phyloP scores from a whole-genome alignment of 2,329 filamentous ascomycete species.

The Tolypocladium nubicola region DNA sequence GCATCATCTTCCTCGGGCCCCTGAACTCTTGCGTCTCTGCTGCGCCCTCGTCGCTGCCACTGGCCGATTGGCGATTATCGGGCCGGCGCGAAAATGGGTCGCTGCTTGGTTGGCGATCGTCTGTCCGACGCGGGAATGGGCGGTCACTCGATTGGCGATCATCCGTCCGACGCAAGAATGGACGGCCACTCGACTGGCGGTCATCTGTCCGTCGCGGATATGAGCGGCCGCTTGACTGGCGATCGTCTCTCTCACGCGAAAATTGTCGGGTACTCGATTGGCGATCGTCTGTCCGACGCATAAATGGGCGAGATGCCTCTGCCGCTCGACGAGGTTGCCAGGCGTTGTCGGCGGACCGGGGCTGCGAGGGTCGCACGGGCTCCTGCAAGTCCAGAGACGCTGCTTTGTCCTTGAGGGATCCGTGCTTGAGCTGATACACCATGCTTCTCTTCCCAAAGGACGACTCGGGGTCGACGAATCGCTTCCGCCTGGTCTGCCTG shows the following conservation, averaged over 20 bases:
- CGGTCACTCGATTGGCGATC: neutral
- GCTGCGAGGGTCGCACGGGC: conserved; percentile 10
- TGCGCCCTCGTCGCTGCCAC: neutral
- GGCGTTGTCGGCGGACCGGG: neutral
- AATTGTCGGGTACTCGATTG: neutral
- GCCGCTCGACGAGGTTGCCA: neutral
- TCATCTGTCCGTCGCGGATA: neutral
- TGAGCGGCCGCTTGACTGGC: neutral
- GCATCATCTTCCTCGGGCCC: conserved; percentile 20
- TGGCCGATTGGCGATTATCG: neutral
- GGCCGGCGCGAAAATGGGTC: neutral
- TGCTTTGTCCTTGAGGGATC: conserved; percentile 19
- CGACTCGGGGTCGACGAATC: conserved; percentile 39
- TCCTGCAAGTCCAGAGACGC: conserved; percentile 13
- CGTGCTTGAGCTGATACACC: conserved; percentile 43
- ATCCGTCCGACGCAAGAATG: neutral
- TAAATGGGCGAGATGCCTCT: neutral
- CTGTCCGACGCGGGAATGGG: neutral
- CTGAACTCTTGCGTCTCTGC: neutral
- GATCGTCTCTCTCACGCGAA: neutral
- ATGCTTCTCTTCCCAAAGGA: conserved; percentile 44
- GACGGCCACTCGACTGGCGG: neutral
- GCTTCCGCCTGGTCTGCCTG: conserved; percentile 34
- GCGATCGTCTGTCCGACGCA: neutral
- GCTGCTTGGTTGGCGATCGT: neutral